Percentiles rank a stretch among this genome's conserved stretches.
phyloP scores from a whole-genome alignment of 805 yeast genomes.

The Blastobotrys chiropterorum region DNA sequence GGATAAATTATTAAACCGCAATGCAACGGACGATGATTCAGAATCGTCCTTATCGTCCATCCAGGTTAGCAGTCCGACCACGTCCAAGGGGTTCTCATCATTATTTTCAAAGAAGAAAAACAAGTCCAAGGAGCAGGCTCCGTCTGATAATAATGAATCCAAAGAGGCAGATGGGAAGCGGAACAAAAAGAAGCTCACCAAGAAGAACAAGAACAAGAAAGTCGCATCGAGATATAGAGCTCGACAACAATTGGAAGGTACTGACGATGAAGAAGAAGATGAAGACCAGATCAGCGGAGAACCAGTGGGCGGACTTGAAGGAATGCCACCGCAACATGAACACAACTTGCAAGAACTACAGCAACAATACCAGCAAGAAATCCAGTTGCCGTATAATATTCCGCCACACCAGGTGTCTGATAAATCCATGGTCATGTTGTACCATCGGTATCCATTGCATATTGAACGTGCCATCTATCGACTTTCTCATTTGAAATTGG shows the following conservation, averaged over 20 bases:
- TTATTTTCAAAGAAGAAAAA: constrained; percentile 18
- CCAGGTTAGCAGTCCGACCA: constrained; percentile 1
- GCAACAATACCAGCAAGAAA: constrained; percentile 16
- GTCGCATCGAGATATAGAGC: neutral
- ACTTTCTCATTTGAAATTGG: constrained; percentile 84
- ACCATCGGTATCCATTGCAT: constrained; percentile 77
- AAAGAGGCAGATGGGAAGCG: constrained; percentile 1
- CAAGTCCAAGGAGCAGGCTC: constrained; percentile 8
- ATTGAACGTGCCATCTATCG: constrained; percentile 95
- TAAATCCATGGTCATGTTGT: constrained; percentile 31
- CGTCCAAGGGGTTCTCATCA: constrained; percentile 13
- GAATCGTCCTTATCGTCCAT: neutral
- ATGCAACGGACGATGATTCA: constrained; percentile 4
- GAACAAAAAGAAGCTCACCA: constrained; percentile 3
- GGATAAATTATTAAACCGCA: constrained; percentile 13
- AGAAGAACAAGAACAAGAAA: constrained; percentile 4
- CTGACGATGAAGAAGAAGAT: neutral
- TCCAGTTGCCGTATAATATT: constrained; percentile 29
- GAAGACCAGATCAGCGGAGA: constrained; percentile 1
- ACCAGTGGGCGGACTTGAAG: constrained; percentile 6
- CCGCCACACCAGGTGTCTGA: constrained; percentile 33
- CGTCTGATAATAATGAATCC: neutral
- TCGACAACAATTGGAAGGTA: neutral
- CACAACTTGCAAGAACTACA: constrained; percentile 12
- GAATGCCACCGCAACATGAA: constrained; percentile 4